Conservation (phyloP, 371 early-diverging fungal species). For the Mucor ambiguus region DNA sequence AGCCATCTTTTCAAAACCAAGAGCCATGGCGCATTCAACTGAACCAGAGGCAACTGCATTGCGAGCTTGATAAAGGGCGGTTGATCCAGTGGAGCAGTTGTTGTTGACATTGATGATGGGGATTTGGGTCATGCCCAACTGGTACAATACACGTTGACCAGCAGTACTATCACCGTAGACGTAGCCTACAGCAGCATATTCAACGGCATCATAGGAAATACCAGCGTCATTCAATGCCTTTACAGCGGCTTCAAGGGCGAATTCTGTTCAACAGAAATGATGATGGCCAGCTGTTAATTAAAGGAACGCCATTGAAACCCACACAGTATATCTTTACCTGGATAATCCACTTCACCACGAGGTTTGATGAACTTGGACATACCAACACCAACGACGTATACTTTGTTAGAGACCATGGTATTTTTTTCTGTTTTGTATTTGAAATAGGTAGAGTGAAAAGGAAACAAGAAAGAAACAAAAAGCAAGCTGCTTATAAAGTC, state of each 20-base stretch:
- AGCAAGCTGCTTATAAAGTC: background rate
- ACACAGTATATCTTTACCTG: constrained; percentile 35
- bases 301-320: background rate
- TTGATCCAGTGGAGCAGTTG: constrained; percentile 81
- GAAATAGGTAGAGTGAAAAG: background rate
- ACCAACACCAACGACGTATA: constrained; percentile 64
- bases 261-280: constrained; percentile 41
- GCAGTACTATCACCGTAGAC: constrained; percentile 72
- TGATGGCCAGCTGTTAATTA: background rate
- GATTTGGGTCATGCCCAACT: constrained; percentile 71
- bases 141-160: constrained; percentile 77
- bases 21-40: constrained; percentile 75
- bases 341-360: constrained; percentile 61
- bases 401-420: constrained; percentile 33
- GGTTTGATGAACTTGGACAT: constrained; percentile 72
- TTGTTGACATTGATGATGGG: constrained; percentile 75
- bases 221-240: constrained; percentile 77
- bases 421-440: background rate
- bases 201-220: constrained; percentile 66
- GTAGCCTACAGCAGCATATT: constrained; percentile 67
- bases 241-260: constrained; percentile 72
- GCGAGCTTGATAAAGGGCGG: constrained; percentile 75
- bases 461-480: background rate
- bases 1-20: constrained; percentile 82
- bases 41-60: constrained; percentile 66